Percentiles rank a stretch among this genome's conserved stretches.
phyloP scores from a whole-genome alignment of 768 basidiomycete genomes.

The Pleurotus djamor region DNA sequence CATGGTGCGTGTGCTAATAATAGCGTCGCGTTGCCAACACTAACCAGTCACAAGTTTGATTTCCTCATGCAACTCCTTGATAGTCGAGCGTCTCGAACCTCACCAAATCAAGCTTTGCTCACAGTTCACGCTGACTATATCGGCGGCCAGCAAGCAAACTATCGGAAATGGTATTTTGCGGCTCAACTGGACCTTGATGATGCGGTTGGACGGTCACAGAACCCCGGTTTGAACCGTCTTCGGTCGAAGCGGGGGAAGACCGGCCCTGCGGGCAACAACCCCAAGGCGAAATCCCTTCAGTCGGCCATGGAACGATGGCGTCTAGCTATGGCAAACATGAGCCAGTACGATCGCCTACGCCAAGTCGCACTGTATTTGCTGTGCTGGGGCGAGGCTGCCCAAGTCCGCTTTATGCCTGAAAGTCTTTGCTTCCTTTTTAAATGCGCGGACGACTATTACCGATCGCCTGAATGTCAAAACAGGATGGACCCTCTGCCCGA shows the following conservation, averaged over 20 bases:
- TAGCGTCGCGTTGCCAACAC: slow-evolving; percentile 5
- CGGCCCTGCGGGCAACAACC: slow-evolving; percentile 17
- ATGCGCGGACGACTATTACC: slow-evolving; percentile 99
- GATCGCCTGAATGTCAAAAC: slow-evolving; percentile 96
- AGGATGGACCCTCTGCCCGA: slow-evolving; percentile 90
- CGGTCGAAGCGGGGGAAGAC: slow-evolving; percentile 52
- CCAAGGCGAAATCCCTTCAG: slow-evolving; percentile 62
- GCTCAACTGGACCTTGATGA: slow-evolving; percentile 99
- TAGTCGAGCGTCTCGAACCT: slow-evolving; percentile 95
- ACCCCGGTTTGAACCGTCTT: slow-evolving; percentile 86
- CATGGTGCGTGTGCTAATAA: slow-evolving; percentile 55
- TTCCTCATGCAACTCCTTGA: slow-evolving; percentile 98
- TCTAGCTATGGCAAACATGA: slow-evolving; percentile 98
- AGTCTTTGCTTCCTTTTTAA: slow-evolving; percentile 99
- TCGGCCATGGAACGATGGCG: slow-evolving; percentile 92
- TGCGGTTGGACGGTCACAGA: slow-evolving; percentile 89
- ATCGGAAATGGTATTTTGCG: slow-evolving; percentile 99
- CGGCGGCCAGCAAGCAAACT: slow-evolving; percentile 97
- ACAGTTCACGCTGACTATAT: slow-evolving; percentile 99
- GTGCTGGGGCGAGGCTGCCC: slow-evolving; percentile 98
- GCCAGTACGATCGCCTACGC: slow-evolving; percentile 93
- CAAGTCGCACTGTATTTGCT: slow-evolving; percentile 95
- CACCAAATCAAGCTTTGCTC: slow-evolving; percentile 90
- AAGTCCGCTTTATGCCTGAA: slow-evolving; percentile 95
- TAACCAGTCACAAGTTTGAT: slow-evolving; percentile 66